phyloP scores from a whole-genome alignment of 345 rosid species.

The Melastoma malabathricum region DNA sequence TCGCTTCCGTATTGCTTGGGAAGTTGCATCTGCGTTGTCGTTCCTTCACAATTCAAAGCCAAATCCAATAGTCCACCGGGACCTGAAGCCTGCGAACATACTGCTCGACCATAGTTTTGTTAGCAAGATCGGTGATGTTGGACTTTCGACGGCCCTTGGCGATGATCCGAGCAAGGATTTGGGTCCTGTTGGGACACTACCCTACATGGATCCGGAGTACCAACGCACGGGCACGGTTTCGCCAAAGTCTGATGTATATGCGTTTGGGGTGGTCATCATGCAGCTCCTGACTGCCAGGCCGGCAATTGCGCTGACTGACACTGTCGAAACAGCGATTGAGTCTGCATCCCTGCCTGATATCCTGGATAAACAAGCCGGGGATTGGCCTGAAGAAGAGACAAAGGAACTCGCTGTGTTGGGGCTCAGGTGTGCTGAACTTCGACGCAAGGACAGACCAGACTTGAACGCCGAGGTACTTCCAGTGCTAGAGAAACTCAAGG shows the following conservation, averaged over 20 bases:
- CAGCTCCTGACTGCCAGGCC: conserved; percentile 73
- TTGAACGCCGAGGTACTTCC: conserved; percentile 55
- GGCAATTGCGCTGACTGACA: conserved; percentile 52
- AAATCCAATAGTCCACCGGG: conserved; percentile 66
- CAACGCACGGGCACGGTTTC: conserved; percentile 71
- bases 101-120: conserved; percentile 62
- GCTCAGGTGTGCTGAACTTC: conserved; percentile 62
- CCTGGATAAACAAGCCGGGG: conserved; percentile 59
- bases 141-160: conserved; percentile 53
- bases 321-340: conserved; percentile 48
- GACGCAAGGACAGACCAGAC: conserved; percentile 63
- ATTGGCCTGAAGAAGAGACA: conserved; percentile 70
- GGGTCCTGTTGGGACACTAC: conserved; percentile 63
- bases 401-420: conserved; percentile 54
- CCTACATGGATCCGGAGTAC: conserved; percentile 89
- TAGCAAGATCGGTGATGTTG: conserved; percentile 92
- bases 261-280: conserved; percentile 67
- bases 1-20: conserved; percentile 73
- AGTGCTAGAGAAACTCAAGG: conserved; percentile 41
- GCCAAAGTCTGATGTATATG: conserved; percentile 68
- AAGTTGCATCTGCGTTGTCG: conserved; percentile 70
- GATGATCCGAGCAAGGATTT: conserved; percentile 36
- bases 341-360: conserved; percentile 26
- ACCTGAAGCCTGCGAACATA: conserved; percentile 85
- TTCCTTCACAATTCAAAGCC: conserved; percentile 79